Base-by-base conservation (phyloP, 2,329 filamentous ascomycete species). In the Claviceps fusiformis region DNA sequence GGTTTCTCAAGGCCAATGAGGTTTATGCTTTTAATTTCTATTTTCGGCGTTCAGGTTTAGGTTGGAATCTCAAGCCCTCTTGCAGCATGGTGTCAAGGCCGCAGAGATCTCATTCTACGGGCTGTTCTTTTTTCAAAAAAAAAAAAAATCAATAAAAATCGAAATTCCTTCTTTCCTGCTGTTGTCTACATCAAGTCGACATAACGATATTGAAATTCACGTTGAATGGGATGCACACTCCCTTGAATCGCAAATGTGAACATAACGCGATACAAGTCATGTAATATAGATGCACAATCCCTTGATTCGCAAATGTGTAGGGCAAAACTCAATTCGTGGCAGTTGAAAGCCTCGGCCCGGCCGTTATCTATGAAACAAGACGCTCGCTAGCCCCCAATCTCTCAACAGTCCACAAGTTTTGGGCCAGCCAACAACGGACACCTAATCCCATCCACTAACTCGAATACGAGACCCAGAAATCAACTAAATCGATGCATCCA, bases 21-120 rank as follows among this genome's bases (percentile, higher is more conserved):
- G 65, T 66, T 50, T 44, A 58, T 53, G 65, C 65, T 64, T 65
- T 62, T 64, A 57, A 9, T 3, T 29, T 61, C 57, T 11, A 8
- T 37, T 19, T 49, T 33, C 17, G 68, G 67, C 66, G 68, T 71
- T 67, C 54, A 51, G 56, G 59, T 59, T 54, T 24, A 31, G 49
- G 19, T 53, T 13, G 50, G 45, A 50, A 44, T 37, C 47, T 27
- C 3, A 46, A 31, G 27, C 13, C 15, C 17, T 31, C n/a, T 52
- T 43, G 19, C 29, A 45, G 24, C 10, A n/a, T 46, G 39, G 41
- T n/a, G n/a, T n/a, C 13, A 15, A 17, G 37, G 17, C 37, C 11
- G 7, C 13, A 39, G 4, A 39, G n/a, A 5, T 17, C 24, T 0
- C 15, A 29, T 51, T 10, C 27, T 7, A 10, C 24, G 15, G 31